Evolutionary conservation across 2,329 filamentous ascomycete genomes (phyloP), one percentile per base, ranked within the genome.

Genomic region (Torrubiellomyces zombiae): DNA sequence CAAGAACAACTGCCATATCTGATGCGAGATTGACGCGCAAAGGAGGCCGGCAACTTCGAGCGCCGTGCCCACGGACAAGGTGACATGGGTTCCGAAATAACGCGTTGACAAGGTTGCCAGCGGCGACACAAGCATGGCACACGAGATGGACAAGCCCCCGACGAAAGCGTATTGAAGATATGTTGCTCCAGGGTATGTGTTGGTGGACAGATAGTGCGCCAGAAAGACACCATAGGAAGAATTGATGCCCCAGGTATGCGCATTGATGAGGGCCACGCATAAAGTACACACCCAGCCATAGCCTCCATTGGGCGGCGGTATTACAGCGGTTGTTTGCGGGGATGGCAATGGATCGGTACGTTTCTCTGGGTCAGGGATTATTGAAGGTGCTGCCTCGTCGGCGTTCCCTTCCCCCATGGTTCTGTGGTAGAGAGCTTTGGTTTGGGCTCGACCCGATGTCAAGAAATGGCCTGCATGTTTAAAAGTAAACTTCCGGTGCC

Each of bases 1-100:
- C 0, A 86, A 60, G 29, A 83, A 72, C 1, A 89, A 58, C 18
- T 86, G 78, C 74, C 77, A 85, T 29, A 80, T 72, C 28, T 67
- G 41, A 10, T 44, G 54, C 1, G 75, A 63, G 35, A 79, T 81
- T 3, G 67, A 74, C 4, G 77, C 75, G 3, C 65, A 65, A 18
- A 81, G 60, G 29, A 82, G 63, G 9, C 65, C 67, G 3, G 55
- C 47, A 2, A 67, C 60, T 42, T 78, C 63, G 24, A 82, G 53
- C 1, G 64, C 43, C 2, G 70, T 59, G 6, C 77, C 77, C 11
- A 73, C 49, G 18, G 69, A 53, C 9, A 83, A 57, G 0, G 70
- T 73, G 1, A 51, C 50, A 12, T 61, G 62, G 0, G 73, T 79
- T 4, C 75, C 75, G 32, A 59, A 67, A 5, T 50, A 42, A 2